A percentile compares a stretch with the other conserved stretches of the same genome.
Conservation (phyloP, 1,284 basidiomycete species). For the Microbotryomycetes sp. region DNA sequence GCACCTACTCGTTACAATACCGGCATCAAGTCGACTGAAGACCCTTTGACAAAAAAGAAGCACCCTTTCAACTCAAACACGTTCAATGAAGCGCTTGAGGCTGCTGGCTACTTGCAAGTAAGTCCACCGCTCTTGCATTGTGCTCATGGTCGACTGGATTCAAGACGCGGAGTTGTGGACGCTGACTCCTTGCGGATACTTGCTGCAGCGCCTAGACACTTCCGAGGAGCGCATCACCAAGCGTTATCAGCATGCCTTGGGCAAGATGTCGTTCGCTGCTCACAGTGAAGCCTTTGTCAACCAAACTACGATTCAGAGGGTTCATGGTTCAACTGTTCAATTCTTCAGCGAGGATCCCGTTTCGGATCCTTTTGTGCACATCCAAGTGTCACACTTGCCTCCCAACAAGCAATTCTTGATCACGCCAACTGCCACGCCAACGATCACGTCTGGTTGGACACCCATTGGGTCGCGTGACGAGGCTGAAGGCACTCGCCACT, state of each 20-base stretch:
- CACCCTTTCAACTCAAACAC: background rate
- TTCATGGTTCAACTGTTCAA: constrained; percentile 29
- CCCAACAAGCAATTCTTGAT: constrained; percentile 5
- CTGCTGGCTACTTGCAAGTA: constrained; percentile 25
- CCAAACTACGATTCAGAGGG: constrained; percentile 19
- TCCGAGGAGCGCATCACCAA: constrained; percentile 25
- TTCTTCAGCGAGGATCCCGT: constrained; percentile 30
- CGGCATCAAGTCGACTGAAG: background rate
- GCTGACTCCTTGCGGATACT: background rate
- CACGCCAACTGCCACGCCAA: constrained; percentile 7
- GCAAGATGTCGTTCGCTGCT: constrained; percentile 24
- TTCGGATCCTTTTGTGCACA: constrained; percentile 27
- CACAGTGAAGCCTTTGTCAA: constrained; percentile 27
- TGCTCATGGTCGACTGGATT: no score
- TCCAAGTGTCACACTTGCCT: constrained; percentile 21
- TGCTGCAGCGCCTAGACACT: constrained; percentile 20
- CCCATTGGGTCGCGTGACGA: constrained; percentile 21
- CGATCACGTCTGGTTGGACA: constrained; percentile 9
- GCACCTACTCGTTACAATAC: background rate
- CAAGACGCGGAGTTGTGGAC: background rate
- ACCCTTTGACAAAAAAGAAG: background rate
- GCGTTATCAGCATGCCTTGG: constrained; percentile 27
- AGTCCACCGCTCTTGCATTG: background rate
- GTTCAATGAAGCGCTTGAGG: constrained; percentile 24
- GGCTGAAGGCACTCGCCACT: constrained; percentile 25